A percentile compares a stretch with the other conserved stretches of the same genome.
Conservation (phyloP, 2,329 filamentous ascomycete genomes). For the Fusarium luffae region DNA sequence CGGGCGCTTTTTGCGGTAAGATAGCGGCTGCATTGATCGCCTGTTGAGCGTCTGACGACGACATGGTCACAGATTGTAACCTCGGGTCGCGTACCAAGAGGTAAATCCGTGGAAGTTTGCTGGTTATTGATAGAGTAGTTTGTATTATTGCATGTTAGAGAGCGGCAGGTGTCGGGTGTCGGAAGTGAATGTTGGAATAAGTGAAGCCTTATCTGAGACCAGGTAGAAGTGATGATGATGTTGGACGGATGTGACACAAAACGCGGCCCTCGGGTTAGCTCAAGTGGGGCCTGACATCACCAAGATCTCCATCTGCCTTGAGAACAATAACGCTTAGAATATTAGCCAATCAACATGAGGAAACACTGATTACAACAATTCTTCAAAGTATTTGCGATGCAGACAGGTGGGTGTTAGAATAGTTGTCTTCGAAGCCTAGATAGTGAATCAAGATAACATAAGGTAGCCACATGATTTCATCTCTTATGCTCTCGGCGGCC, state of each 20-base stretch:
- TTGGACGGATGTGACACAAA: slow-evolving; percentile 21
- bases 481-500: no score
- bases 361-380: not conserved
- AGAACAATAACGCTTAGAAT: slow-evolving; percentile 3
- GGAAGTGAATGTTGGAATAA: not conserved
- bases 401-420: not conserved
- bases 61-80: slow-evolving; percentile 20
- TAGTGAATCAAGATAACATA: not conserved
- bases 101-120: not conserved
- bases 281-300: slow-evolving; percentile 38
- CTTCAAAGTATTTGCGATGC: not conserved
- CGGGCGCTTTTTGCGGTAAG: slow-evolving; percentile 18
- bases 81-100: slow-evolving; percentile 31
- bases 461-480: not conserved
- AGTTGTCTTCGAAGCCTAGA: rapidly evolving
- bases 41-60: slow-evolving; percentile 28
- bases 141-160: slow-evolving; percentile 25
- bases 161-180: not conserved
- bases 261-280: slow-evolving; percentile 26
- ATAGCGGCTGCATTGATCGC: not conserved
- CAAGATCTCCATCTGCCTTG: slow-evolving; percentile 1
- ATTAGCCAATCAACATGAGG: slow-evolving; percentile 17
- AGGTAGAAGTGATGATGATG: slow-evolving; percentile 13
- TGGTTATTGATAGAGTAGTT: not conserved
- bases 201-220: slow-evolving; percentile 12